Evolutionary conservation across 768 basidiomycete genomes (phyloP).

Genomic region (Boletus sp.): DNA sequence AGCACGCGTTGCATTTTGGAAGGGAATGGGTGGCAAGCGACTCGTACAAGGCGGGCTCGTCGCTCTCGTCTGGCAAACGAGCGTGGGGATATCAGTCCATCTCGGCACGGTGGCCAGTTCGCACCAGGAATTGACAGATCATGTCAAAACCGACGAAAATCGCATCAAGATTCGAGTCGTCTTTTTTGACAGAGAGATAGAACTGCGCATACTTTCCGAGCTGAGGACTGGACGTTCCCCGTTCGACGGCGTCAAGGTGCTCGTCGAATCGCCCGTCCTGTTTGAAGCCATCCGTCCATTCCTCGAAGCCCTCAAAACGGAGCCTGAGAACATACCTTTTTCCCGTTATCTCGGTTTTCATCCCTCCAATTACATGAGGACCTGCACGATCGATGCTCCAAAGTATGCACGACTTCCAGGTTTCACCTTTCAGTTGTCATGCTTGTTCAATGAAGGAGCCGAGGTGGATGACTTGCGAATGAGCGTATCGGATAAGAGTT

Average conservation of each 20-base stretch:
- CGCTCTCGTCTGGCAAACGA: constrained; percentile 51
- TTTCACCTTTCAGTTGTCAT: constrained; percentile 56
- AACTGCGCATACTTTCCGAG: constrained; percentile 45
- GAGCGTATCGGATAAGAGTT: constrained; percentile 39
- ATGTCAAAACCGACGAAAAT: constrained; percentile 34
- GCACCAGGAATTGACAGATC: constrained; percentile 44
- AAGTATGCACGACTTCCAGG: constrained; percentile 51
- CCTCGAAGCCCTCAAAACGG: constrained; percentile 55
- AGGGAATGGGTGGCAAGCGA: constrained; percentile 55
- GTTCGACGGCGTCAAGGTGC: constrained; percentile 30
- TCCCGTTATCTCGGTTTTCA: constrained; percentile 48
- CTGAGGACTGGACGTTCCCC: constrained; percentile 29
- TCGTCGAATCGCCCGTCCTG: constrained; percentile 65
- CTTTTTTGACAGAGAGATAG: constrained; percentile 63
- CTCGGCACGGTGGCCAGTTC: constrained; percentile 53
- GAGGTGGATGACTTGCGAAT: constrained; percentile 42
- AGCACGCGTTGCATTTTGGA: constrained; percentile 57
- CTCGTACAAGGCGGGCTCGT: constrained; percentile 63
- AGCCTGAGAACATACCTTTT: constrained; percentile 60
- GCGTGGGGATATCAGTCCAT: constrained; percentile 39
- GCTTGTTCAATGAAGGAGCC: constrained; percentile 45
- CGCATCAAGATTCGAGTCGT: constrained; percentile 47
- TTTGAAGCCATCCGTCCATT: constrained; percentile 69
- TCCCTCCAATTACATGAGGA: constrained; percentile 34
- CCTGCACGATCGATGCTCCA: constrained; percentile 46